These are phyloP conservation scores for Starmera pachycereana DNA, from an alignment of 805 yeast species.

Conservation along the genomic window DNA sequence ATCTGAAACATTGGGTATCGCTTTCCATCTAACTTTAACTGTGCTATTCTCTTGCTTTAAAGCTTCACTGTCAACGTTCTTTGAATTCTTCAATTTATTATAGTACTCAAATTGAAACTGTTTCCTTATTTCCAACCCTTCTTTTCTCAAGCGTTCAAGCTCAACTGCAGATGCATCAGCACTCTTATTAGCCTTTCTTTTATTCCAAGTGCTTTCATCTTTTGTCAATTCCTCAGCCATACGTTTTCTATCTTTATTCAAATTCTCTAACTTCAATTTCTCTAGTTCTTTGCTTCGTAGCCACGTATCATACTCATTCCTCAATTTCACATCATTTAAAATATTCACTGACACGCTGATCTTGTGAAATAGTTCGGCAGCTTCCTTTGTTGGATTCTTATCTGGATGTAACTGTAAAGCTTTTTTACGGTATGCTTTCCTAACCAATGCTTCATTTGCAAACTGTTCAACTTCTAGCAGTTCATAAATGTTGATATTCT, in stretches of 20 bases:
- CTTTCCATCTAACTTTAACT: conserved; percentile 15
- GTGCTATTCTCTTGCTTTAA: conserved; percentile 3
- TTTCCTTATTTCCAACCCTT: conserved; percentile 13
- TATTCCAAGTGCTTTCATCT: conserved; percentile 13
- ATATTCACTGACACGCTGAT: conserved; percentile 78
- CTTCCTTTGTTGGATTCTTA: conserved; percentile 72
- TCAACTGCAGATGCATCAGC: conserved; percentile 5
- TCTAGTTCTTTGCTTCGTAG: conserved; percentile 3
- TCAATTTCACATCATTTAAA: conserved; percentile 67
- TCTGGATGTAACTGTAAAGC: conserved; percentile 79
- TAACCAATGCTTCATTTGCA: conserved; percentile 55
- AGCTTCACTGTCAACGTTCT: background rate
- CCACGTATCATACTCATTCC: conserved; percentile 63
- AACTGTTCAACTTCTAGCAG: conserved; percentile 50
- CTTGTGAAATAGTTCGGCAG: conserved; percentile 86
- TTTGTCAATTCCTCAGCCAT: conserved; percentile 15
- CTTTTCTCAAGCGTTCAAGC: conserved; percentile 15
- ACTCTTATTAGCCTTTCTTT: conserved; percentile 4
- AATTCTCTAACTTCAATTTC: conserved; percentile 3
- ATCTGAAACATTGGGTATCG: conserved; percentile 12
- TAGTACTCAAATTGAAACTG: conserved; percentile 7
- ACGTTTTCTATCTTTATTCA: conserved; percentile 9
- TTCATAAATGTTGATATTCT: conserved; percentile 36
- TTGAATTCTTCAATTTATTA: conserved; percentile 1
- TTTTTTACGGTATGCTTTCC: conserved; percentile 70